Evolutionary conservation across 2,329 filamentous ascomycete genomes (phyloP), one percentile per base, ranked within the genome.

Genomic region (Gremmenia infestans): DNA sequence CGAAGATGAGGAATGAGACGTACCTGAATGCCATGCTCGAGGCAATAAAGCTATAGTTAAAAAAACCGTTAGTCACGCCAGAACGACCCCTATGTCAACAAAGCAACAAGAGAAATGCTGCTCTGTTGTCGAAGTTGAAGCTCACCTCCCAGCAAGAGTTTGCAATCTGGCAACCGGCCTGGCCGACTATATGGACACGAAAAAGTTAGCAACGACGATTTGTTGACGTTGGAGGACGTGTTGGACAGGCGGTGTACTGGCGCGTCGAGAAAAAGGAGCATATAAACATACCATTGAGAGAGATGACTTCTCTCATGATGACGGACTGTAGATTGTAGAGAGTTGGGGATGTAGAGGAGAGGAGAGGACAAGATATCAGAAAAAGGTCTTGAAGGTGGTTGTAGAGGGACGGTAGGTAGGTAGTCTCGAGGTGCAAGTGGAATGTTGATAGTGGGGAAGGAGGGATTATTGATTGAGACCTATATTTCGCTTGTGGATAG

Each of bases 121-220:
- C 70, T 64, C 65, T 28, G 35, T 47, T 17, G 39, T 23, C 61
- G 53, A 67, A 47, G 25, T 42, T 57, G 59, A 70, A 72, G 81
- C 90, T 81, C 81, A 99, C 94, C 91, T 99, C 94, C 94, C 94
- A 99, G 87, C 94, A 97, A 71, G 94, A 94, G 83, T 99, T 99
- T 81, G 93, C 94, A 74, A 99, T 99, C 78, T 99, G 94, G 87
- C 94, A 97, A 88, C 94, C 94, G 76, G 94, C 94, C 86, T 99
- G 94, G 80, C 94, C 94, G 83, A 99, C 94, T 99, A 76, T 72
- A 72, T 51, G 63, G 52, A 69, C 54, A 53, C 46, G 59, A 50
- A 62, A 48, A 50, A 50, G 60, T 65, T 60, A 61, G 66, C 63
- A 65, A 54, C 60, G 63, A 61, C 32, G 53, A 54, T 43, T 47